A percentile compares a stretch with the other conserved stretches of the same genome.
These are phyloP conservation scores for Leishmania arabica DNA, from an alignment of 208 protist genomes.

Conservation along the genomic window DNA sequence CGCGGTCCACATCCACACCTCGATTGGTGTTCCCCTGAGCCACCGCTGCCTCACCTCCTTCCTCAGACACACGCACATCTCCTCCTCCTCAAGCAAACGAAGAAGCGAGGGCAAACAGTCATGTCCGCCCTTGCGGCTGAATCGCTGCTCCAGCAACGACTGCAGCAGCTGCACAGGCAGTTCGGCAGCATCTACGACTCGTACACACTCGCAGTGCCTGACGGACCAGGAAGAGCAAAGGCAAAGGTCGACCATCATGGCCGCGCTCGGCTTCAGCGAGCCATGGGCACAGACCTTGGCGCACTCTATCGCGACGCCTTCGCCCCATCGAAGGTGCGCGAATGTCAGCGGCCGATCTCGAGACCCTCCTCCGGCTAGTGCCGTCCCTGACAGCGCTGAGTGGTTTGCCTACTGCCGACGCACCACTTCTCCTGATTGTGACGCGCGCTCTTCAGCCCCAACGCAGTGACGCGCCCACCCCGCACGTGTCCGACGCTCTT, in stretches of 20 bases:
- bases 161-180: slow-evolving; percentile 21
- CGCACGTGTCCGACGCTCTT: background rate
- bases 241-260: slow-evolving; percentile 8
- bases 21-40: background rate
- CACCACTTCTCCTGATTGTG: slow-evolving; percentile 18
- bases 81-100: background rate
- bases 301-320: slow-evolving; percentile 14
- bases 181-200: slow-evolving; percentile 21
- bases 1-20: background rate
- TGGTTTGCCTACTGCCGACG: slow-evolving; percentile 7
- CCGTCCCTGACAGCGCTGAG: slow-evolving; percentile 34
- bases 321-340: slow-evolving; percentile 8
- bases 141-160: slow-evolving; percentile 6
- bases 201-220: background rate
- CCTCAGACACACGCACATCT: background rate
- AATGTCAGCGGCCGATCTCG: slow-evolving; percentile 13
- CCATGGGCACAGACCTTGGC: slow-evolving; percentile 14
- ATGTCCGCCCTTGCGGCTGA: background rate
- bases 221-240: background rate
- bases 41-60: background rate
- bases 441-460: slow-evolving; percentile 10
- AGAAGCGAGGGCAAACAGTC: background rate
- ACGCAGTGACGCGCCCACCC: background rate
- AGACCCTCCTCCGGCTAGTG: slow-evolving; percentile 26
- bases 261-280: slow-evolving; percentile 15